Evolutionary conservation across 805 yeast genomes (phyloP), one percentile per base, ranked within the genome.

Genomic region (Metschnikowia proteae): DNA sequence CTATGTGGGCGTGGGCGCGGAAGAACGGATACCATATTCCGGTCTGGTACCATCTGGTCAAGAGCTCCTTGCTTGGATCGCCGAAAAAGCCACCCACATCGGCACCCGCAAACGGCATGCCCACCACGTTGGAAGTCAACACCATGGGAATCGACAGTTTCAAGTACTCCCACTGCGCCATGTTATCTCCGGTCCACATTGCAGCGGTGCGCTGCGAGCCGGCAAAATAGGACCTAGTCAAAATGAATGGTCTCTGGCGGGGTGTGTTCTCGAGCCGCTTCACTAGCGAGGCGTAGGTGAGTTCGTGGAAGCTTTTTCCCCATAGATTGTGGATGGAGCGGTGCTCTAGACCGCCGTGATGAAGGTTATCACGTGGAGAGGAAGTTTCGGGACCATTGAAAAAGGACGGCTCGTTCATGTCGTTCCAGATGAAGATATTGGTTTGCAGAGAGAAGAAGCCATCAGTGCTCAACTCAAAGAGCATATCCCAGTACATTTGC

Each of bases 41-140:
- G 2, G 96, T 77, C 65, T 94, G 99, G 63, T 91, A 92, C 99
- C 99, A 94, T 60, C 99, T 78, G 0, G 87, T 79, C 49, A 88
- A 72, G 51, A 94, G 68, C 60, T 94, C 98, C 32, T 79, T 75
- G 0, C 82, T 71, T 0, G 99, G 98, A 63, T 94, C 79, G 3
- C 96, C 96, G 61, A 90, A 91, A 62, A 94, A 94, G 0, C 99
- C 99, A 31, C 97, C 98, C 40, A 94, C 92, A 70, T 94, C 99
- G 6, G 97, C 92, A 6, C 99, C 99, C 5, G 86, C 78, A 68
- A 91, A 92, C 29, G 97, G 96, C 82, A 82, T 84, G 6, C 96
- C 96, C 1, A 81, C 88, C 28, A 88, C 71, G 41, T 90, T 89
- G 55, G 84, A 78, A 3, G 95, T 87, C 50, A 94, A 72, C 11